These are phyloP conservation scores for Solanum paucissectum DNA, from an alignment of 257 asterid species.

Conservation along the genomic window DNA sequence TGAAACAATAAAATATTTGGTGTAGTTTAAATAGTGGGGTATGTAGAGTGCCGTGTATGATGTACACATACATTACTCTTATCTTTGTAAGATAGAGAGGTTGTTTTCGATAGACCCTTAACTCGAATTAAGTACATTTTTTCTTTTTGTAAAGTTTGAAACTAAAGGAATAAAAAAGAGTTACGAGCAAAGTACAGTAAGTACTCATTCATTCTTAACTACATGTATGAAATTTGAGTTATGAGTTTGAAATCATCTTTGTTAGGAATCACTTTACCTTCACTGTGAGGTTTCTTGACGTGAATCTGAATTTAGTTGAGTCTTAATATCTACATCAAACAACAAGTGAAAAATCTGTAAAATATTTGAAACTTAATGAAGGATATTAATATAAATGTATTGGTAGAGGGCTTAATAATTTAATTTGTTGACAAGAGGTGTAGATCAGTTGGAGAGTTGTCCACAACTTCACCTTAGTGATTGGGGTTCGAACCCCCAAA, in stretches of 20 bases:
- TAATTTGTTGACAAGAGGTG: neutral
- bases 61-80: rapidly evolving
- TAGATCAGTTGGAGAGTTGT: neutral
- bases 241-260: neutral
- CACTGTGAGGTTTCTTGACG: neutral
- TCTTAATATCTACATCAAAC: neutral
- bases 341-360: neutral
- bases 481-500: neutral
- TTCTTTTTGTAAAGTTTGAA: neutral
- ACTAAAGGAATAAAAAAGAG: neutral
- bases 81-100: neutral
- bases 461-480: neutral
- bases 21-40: neutral
- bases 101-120: neutral
- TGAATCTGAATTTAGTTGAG: neutral
- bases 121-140: neutral
- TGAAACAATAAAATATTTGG: neutral
- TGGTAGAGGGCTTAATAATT: neutral
- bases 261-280: neutral
- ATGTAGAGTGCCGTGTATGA: neutral
- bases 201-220: neutral
- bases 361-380: neutral
- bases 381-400: neutral
- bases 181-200: neutral
- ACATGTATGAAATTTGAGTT: neutral